Evolutionary conservation across 805 yeast genomes (phyloP), one percentile per base, ranked within the genome.

Genomic region (Nakazawaea wickerhamii): DNA sequence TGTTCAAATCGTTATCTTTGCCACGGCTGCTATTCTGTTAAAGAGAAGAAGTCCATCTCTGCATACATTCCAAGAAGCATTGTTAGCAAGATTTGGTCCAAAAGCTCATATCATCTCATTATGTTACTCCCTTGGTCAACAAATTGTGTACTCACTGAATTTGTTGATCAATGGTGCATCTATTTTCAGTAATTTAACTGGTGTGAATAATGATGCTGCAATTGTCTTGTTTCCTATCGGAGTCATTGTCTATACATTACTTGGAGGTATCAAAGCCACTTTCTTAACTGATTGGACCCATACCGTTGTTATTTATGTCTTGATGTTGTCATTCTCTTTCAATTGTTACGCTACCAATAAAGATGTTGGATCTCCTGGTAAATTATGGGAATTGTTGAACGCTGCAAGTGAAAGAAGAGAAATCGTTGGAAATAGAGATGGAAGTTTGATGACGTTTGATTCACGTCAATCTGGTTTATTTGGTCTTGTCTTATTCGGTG

Each of bases 231-330:
- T 64, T 18, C 70, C 68, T 1, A 41, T 64, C 13, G 65, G 65
- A 32, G 68, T 63, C 30, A 52, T 60, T 14, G 50, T 63, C 23
- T 65, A 65, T 48, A 63, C 69, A 1, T 50, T 63, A n/a, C 51
- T 64, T 38, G 70, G 71, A 23, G 71, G 70, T 34, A 59, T 65
- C 40, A 65, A 65, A 43, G 69, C 70, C 3, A 63, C 70, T 3
- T 64, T 65, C 47, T 51, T 65, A 27, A 61, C 70, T 6, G 70
- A 65, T 48, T 63, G 63, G 61, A 56, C 58, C 23, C 69, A 65
- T 45, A 62, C 64, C 8, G 65, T 62, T 22, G 61, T 64, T 30
- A 61, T 64, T 33, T 61, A 50, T 46, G 55, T 54, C 5, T 50
- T 61, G 26, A 55, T 64, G 51, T 45, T 61, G 32, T 49, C 48